Conservation (phyloP, 208 protist genomes). For the Crithidia expoeki region DNA sequence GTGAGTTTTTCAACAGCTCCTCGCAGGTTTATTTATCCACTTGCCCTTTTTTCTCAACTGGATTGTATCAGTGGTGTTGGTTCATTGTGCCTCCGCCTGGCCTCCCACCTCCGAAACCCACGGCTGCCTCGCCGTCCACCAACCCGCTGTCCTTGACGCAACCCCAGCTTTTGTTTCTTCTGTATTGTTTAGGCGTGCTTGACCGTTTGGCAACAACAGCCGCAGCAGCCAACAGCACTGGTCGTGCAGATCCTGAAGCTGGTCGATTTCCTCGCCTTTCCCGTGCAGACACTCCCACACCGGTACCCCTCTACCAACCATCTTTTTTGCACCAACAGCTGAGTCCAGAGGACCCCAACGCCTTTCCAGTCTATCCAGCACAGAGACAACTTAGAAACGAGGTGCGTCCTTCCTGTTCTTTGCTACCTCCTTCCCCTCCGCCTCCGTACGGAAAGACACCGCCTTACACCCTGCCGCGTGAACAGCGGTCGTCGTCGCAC, state of each 20-base stretch:
- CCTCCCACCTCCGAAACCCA: not conserved
- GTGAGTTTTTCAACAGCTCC: not conserved
- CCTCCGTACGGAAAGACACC: not conserved
- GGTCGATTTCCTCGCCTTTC: no score
- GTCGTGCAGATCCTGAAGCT: no score
- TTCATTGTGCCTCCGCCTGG: not conserved
- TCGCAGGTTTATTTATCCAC: not conserved
- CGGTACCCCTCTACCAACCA: no score
- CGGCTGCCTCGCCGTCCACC: not conserved
- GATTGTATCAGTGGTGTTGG: not conserved
- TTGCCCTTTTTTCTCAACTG: not conserved
- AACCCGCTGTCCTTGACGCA: conserved; percentile 16
- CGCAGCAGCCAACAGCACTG: no score
- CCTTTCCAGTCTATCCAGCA: no score
- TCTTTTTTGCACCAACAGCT: no score
- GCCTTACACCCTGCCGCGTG: not conserved
- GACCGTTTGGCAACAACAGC: not conserved
- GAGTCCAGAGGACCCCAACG: no score
- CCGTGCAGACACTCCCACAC: no score
- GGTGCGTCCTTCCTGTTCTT: not conserved
- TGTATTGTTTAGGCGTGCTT: not conserved
- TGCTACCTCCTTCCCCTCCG: not conserved
- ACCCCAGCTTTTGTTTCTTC: conserved; percentile 17
- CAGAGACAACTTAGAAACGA: not conserved
- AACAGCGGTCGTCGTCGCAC: not conserved